Evolutionary conservation across 2,329 filamentous ascomycete genomes (phyloP), one percentile per base, ranked within the genome.

Genomic region (Aspergillus sp.): DNA sequence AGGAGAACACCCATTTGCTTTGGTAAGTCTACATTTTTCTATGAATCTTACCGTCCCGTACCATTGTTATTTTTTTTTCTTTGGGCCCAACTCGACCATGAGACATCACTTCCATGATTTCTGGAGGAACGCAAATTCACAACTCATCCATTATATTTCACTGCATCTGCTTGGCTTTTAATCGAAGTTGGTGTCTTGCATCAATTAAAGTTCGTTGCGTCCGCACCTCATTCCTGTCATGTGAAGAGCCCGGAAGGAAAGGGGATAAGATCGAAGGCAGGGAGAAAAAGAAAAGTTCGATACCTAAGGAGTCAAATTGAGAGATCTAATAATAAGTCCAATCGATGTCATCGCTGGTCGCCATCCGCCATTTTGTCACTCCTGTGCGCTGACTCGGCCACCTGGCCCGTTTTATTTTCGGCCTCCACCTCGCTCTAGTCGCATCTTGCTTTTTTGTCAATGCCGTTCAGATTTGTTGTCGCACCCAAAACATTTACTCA

Each of bases 11-110:
- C 68, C 65, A 56, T 65, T 66, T 66, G 67, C 54, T 68, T 62
- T 30, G 47, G 72, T 74, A 72, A 72, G 71, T 30, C 25, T 30
- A 50, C 17, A 42, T 19, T 17, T 50, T 30, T n/a, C 69, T 44
- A 21, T 44, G 17, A 17, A 32, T 30, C 1, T 70, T 49, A 32
- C 50, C 54, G 47, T 41, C 41, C 64, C 58, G 30, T 50, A 58
- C 58, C 56, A 61, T 42, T 56, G 49, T 51, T 58, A 55, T 38
- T 56, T 44, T 57, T 38, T 6, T 30, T 30, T 13, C 11, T 13
- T 13, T 36, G 32, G 23, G 25, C 23, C 49, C 11, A 30, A 13
- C 30, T 42, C 51, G 51, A 38, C 44, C 54, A 49, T 55, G 51
- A 42, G 32, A 5, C 47, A 49, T 23, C 44, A 50, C 47, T 8